Conservation (phyloP, 1,139 yeast species). For the Yamadazyma triangularis region DNA sequence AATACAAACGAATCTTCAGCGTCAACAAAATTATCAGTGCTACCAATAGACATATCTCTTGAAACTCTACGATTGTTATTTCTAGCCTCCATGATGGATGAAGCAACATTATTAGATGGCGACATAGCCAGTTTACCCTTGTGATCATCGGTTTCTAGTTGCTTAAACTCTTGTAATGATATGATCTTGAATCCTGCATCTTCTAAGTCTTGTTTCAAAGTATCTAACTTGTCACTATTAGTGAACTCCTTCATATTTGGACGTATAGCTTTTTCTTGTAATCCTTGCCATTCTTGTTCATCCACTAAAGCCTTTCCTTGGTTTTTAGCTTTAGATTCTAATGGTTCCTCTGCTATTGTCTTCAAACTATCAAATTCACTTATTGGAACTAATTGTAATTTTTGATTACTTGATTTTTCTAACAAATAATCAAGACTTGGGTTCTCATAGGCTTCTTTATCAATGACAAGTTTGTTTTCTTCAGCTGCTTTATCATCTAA, state of each 20-base stretch:
- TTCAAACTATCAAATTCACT: conserved; percentile 13
- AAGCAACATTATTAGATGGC: conserved; percentile 9
- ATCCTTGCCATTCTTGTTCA: conserved; percentile 4
- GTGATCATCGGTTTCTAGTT: neutral
- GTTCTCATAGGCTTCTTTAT: conserved; percentile 15
- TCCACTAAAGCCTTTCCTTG: conserved; percentile 7
- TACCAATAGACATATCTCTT: conserved; percentile 13
- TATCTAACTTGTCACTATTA: conserved; percentile 5
- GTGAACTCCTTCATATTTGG: conserved; percentile 5
- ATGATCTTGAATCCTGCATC: conserved; percentile 1
- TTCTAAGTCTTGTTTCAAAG: conserved; percentile 1
- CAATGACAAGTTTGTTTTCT: conserved; percentile 23
- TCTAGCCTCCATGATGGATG: conserved; percentile 11
- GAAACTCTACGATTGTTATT: conserved; percentile 12
- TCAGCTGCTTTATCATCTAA: conserved; percentile 17
- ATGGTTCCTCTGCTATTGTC: conserved; percentile 11
- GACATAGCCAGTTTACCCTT: neutral
- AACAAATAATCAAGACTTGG: conserved; percentile 22
- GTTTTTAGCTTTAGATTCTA: conserved; percentile 21
- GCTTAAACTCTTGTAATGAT: conserved; percentile 4
- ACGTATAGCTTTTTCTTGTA: neutral
- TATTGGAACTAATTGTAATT: conserved; percentile 15
- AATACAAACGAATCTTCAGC: conserved; percentile 33
- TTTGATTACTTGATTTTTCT: conserved; percentile 14
- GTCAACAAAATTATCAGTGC: conserved; percentile 22